Percentiles rank a stretch among this genome's conserved stretches.
Evolutionary conservation across 768 basidiomycete genomes (phyloP).

Genomic region (Auricularia auricula-judae): DNA sequence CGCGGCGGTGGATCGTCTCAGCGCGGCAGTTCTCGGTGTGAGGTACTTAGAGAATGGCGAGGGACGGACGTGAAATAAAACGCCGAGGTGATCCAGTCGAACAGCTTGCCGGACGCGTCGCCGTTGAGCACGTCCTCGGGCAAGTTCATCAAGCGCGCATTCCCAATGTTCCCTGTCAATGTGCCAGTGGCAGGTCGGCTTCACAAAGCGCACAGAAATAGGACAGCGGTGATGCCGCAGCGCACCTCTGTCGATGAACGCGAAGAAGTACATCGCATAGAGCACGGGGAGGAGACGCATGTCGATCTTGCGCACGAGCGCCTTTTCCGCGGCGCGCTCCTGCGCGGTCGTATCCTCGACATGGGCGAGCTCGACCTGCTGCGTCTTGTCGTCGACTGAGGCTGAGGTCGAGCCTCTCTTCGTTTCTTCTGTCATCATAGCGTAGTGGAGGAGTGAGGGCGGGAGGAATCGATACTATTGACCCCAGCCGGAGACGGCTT

Average conservation of each 20-base stretch:
- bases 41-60: not conserved
- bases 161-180: constrained; percentile 22
- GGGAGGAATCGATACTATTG: no score
- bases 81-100: constrained; percentile 66
- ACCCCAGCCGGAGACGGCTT: no score
- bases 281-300: constrained; percentile 6
- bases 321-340: not conserved
- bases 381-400: no score
- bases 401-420: no score
- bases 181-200: not conserved
- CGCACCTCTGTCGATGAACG: constrained; percentile 63
- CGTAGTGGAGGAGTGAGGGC: no score
- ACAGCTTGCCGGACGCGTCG: constrained; percentile 55
- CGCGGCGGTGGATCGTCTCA: not conserved
- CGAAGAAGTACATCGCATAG: constrained; percentile 10
- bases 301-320: constrained; percentile 8
- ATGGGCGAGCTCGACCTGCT: no score
- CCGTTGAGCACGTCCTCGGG: constrained; percentile 51
- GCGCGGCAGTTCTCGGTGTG: not conserved
- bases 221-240: not conserved
- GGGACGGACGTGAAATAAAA: constrained; percentile 74
- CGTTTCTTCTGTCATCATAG: no score
- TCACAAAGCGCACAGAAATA: no score
- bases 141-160: constrained; percentile 65
- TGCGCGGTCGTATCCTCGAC: not conserved